Percentiles rank a stretch among this genome's conserved stretches.
phyloP scores from a whole-genome alignment of 352 stramenopile species.

The Pythium insidiosum region DNA sequence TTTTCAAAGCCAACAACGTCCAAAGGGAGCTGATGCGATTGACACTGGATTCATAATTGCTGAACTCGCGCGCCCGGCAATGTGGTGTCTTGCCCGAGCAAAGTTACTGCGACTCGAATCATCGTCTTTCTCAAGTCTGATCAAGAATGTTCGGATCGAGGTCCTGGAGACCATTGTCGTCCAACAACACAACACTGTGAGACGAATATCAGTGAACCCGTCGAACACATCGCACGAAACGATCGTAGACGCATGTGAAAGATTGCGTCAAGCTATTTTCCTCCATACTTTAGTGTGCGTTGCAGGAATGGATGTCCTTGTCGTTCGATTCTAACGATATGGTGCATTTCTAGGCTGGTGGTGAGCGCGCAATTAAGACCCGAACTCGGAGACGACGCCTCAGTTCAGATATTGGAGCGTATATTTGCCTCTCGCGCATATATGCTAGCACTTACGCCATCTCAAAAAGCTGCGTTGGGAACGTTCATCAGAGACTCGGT shows the following conservation, averaged over 20 bases:
- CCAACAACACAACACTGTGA: slow-evolving; percentile 31
- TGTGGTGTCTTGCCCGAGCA: slow-evolving; percentile 10
- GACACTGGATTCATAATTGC: slow-evolving; percentile 6
- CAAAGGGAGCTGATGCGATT: too few species aligned
- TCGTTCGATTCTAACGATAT: background rate
- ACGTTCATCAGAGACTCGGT: too few species aligned
- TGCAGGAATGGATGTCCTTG: background rate
- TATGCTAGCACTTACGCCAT: too few species aligned
- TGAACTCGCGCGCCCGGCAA: slow-evolving; percentile 9
- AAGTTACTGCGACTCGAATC: slow-evolving; percentile 8
- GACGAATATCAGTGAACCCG: slow-evolving; percentile 37
- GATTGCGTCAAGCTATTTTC: slow-evolving; percentile 51
- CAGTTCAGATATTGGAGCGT: too few species aligned
- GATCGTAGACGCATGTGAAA: slow-evolving; percentile 44
- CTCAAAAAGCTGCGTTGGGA: too few species aligned
- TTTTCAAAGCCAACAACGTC: too few species aligned
- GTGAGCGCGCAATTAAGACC: slow-evolving; percentile 31
- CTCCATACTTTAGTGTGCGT: slow-evolving; percentile 54
- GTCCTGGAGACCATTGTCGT: slow-evolving; percentile 33
- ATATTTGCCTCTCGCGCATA: too few species aligned
- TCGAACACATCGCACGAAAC: slow-evolving; percentile 26
- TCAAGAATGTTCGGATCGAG: slow-evolving; percentile 26
- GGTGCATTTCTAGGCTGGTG: background rate
- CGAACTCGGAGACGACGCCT: too few species aligned
- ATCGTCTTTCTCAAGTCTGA: background rate